Conservation (phyloP, 306 rosid species). For the Neltuma alba region DNA sequence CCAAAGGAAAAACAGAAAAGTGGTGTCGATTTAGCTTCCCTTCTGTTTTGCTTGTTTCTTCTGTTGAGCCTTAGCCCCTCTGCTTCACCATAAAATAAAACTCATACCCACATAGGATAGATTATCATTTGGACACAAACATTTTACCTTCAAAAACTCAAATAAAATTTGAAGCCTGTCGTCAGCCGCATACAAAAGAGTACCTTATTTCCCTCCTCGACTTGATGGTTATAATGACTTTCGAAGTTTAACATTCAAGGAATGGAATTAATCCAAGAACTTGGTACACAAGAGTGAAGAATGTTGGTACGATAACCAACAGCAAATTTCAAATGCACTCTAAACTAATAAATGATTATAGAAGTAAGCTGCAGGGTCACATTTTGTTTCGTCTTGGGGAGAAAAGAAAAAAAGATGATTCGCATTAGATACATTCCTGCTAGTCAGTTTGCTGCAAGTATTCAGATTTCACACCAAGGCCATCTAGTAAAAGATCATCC, state of each 20-base stretch:
- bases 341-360: constrained; percentile 9
- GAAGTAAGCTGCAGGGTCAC: neutral
- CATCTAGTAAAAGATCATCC: neutral
- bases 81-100: constrained; percentile 14
- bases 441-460: neutral
- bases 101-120: neutral
- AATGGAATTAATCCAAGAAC: constrained; percentile 22
- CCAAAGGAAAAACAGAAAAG: neutral
- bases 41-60: neutral
- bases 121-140: neutral
- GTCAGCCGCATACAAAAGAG: neutral
- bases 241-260: constrained; percentile 5
- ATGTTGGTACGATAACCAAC: neutral
- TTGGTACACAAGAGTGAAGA: neutral
- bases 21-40: neutral
- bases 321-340: constrained; percentile 2
- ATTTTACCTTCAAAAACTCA: constrained; percentile 2
- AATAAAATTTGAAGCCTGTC: neutral
- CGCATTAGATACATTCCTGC: neutral
- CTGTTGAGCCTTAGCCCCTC: neutral
- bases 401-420: neutral
- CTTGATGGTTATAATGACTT: constrained; percentile 12
- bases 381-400: neutral
- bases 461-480: constrained; percentile 1
- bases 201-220: neutral